Evolutionary conservation across 805 yeast genomes (phyloP), one percentile per base, ranked within the genome.

Genomic region (Candida manassasensis): DNA sequence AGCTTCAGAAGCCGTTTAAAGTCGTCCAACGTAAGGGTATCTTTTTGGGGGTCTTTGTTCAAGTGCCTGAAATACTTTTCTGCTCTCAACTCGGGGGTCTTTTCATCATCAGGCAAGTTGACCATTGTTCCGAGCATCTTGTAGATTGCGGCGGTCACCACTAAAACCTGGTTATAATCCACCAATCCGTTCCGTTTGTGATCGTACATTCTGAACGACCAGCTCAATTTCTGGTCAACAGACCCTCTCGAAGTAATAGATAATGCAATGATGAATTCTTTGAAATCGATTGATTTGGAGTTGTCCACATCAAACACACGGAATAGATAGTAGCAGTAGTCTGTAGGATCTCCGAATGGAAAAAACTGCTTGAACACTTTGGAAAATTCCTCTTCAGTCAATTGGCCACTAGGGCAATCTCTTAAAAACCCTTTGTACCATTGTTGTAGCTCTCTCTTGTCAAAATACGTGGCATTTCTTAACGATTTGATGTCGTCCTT

Each of bases 91-190:
- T 89, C 96, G 0, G 98, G 97, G 0, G 97, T 88, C 29, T 79
- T 76, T 49, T 89, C 97, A 53, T 89, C 96, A 15, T 80, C 90
- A 13, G 86, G 84, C 35, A 88, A 69, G 42, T 79, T 79, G 39
- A 89, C 95, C 90, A 89, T 87, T 2, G 89, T 75, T 1, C 97
- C 99, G 40, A 90, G 83, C 97, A 93, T 89, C 58, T 84, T 84
- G 59, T 93, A 90, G 21, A 90, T 84, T 21, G 97, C 82, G 19
- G 75, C 70, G 4, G 88, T 84, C 27, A 93, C 86, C 2, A 76
- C 67, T 34, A 86, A 66, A 77, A 93, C 77, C 53, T 93, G 97
- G 21, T 76, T 75, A 55, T 79, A 86, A 17, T 76, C 69, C 37
- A 93, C 76, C 47, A 67, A 70, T 2, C 96, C 97, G 45, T 82